Conservation (phyloP, 2,329 filamentous ascomycete species). For the Calonectria naviculata region DNA sequence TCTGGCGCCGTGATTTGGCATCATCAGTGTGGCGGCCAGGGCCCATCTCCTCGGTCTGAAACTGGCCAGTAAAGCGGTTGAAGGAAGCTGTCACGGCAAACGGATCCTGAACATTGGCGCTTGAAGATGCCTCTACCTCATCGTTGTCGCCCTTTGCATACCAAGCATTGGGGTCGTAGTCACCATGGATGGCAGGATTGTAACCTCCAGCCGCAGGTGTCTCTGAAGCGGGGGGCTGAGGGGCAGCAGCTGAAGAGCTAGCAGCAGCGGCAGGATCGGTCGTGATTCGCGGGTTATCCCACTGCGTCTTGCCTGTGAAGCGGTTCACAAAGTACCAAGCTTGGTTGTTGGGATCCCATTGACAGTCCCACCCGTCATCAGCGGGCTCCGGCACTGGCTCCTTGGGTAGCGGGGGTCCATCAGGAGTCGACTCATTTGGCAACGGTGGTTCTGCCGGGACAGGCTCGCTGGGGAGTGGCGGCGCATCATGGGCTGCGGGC, state of each 20-base stretch:
- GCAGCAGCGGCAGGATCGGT: slow-evolving; percentile 49
- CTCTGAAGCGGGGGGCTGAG: slow-evolving; percentile 48
- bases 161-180: slow-evolving; percentile 96
- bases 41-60: slow-evolving; percentile 75
- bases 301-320: slow-evolving; percentile 79
- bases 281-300: slow-evolving; percentile 86
- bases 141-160: slow-evolving; percentile 76
- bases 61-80: slow-evolving; percentile 90
- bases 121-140: slow-evolving; percentile 42
- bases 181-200: slow-evolving; percentile 94
- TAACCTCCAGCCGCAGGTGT: slow-evolving; percentile 76
- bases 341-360: slow-evolving; percentile 77
- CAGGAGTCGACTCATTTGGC: slow-evolving; percentile 43
- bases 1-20: slow-evolving; percentile 86
- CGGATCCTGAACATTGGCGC: slow-evolving; percentile 48
- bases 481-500: slow-evolving; percentile 37
- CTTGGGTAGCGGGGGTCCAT: slow-evolving; percentile 54
- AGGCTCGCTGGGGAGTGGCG: slow-evolving; percentile 51
- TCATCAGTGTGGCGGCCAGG: slow-evolving; percentile 87
- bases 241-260: slow-evolving; percentile 41
- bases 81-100: slow-evolving; percentile 82
- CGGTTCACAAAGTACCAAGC: slow-evolving; percentile 89
- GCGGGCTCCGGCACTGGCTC: slow-evolving; percentile 64
- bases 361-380: slow-evolving; percentile 82
- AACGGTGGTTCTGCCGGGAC: slow-evolving; percentile 44